Percentiles rank a stretch among this genome's conserved stretches.
phyloP scores from a whole-genome alignment of 306 rosid genomes.

The Gastrolobium bilobum region DNA sequence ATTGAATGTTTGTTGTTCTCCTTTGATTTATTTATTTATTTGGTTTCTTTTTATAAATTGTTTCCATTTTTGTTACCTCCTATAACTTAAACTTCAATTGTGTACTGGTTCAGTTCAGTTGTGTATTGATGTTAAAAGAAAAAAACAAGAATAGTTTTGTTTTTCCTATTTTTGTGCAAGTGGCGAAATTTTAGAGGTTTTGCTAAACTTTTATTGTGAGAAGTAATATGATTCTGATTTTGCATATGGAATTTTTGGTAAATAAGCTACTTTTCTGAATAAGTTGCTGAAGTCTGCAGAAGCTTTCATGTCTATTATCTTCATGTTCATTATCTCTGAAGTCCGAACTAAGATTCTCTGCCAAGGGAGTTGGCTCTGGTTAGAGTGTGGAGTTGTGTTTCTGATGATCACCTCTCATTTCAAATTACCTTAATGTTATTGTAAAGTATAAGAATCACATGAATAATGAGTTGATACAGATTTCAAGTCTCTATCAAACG shows the following conservation, averaged over 20 bases:
- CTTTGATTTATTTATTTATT: neutral
- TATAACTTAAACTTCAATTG: neutral
- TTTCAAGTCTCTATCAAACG: slow-evolving; percentile 18
- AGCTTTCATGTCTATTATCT: slow-evolving; percentile 13
- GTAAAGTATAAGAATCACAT: neutral
- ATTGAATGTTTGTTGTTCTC: neutral
- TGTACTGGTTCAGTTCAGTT: slow-evolving; percentile 24
- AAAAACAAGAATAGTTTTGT: neutral
- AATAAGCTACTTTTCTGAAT: slow-evolving; percentile 2
- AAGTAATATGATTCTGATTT: neutral
- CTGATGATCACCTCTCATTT: slow-evolving; percentile 10
- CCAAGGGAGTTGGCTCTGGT: slow-evolving; percentile 7
- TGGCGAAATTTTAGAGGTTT: neutral
- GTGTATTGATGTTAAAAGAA: neutral
- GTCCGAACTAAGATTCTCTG: neutral
- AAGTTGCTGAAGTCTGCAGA: slow-evolving; percentile 5
- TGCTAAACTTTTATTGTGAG: slow-evolving; percentile 1
- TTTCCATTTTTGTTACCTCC: slow-evolving; percentile 12
- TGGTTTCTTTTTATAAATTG: neutral
- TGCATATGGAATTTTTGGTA: slow-evolving; percentile 22
- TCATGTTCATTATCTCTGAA: neutral
- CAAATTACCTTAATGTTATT: neutral
- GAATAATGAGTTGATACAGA: neutral
- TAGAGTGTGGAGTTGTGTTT: slow-evolving; percentile 1
- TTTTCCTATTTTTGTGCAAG: neutral